Percentiles rank a stretch among this genome's conserved stretches.
phyloP scores from a whole-genome alignment of 2,329 filamentous ascomycete species.

The Alternaria arborescens region DNA sequence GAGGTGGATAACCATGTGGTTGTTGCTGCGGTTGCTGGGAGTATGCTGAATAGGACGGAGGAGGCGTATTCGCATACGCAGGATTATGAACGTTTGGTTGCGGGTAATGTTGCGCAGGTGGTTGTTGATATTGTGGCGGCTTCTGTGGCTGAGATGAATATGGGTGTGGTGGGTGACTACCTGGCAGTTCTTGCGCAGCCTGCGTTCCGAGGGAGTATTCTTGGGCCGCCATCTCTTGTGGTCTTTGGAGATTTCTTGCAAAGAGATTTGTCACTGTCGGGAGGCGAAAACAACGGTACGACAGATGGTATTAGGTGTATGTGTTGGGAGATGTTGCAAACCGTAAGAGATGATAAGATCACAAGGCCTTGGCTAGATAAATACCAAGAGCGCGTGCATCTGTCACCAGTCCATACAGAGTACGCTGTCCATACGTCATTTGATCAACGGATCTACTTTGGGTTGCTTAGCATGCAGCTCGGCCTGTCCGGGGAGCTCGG shows the following conservation, averaged over 20 bases:
- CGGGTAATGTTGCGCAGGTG: constrained; percentile 19
- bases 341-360: background rate
- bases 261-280: background rate
- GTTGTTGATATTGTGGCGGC: constrained; percentile 27
- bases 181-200: constrained; percentile 31
- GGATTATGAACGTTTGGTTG: constrained; percentile 20
- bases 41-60: constrained; percentile 18
- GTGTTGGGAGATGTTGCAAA: constrained; percentile 7
- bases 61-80: constrained; percentile 20
- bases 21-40: constrained; percentile 36
- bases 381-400: constrained; percentile 33
- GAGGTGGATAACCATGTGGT: constrained; percentile 30
- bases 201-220: constrained; percentile 45
- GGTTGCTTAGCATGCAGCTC: constrained; percentile 28
- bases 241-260: background rate
- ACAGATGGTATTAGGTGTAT: background rate
- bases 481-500: constrained; percentile 37
- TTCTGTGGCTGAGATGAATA: constrained; percentile 25
- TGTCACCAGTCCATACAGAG: constrained; percentile 30
- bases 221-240: constrained; percentile 42
- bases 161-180: constrained; percentile 22
- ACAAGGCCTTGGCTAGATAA: constrained; percentile 26
- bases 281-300: background rate
- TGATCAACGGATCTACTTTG: constrained; percentile 24
- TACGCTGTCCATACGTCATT: constrained; percentile 38